phyloP scores from a whole-genome alignment of 2,329 filamentous ascomycete genomes.

The Talaromyces sp. region DNA sequence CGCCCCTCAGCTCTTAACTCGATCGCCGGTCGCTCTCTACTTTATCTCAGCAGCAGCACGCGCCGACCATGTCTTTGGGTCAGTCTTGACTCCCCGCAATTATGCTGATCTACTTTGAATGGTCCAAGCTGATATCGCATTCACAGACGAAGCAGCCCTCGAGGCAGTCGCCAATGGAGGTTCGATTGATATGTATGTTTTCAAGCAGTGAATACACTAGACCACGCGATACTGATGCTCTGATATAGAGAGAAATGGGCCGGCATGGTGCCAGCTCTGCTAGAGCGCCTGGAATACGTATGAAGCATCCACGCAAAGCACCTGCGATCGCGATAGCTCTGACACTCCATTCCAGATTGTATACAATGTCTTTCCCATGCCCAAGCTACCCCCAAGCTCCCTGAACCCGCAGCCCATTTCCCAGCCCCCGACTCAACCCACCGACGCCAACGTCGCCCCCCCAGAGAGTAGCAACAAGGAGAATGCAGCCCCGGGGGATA shows the following conservation, averaged over 20 bases:
- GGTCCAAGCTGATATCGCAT: constrained; percentile 7
- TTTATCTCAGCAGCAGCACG: constrained; percentile 9
- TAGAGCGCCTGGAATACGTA: constrained; percentile 70
- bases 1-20: constrained; percentile 17
- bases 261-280: constrained; percentile 63
- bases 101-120: neutral
- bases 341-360: constrained; percentile 63
- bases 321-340: constrained; percentile 3
- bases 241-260: constrained; percentile 68
- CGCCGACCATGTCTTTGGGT: constrained; percentile 38
- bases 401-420: constrained; percentile 25
- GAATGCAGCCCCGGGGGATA: constrained; percentile 33
- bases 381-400: constrained; percentile 52
- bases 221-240: constrained; percentile 35
- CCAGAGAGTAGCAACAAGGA: constrained; percentile 43
- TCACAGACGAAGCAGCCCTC: constrained; percentile 55
- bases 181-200: constrained; percentile 60
- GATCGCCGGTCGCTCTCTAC: constrained; percentile 16
- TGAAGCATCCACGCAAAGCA: constrained; percentile 11
- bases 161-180: constrained; percentile 61
- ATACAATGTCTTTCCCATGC: constrained; percentile 73
- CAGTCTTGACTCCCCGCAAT: constrained; percentile 9
- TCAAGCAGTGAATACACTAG: constrained; percentile 5
- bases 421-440: constrained; percentile 26
- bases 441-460: constrained; percentile 31